Base-by-base conservation (phyloP, 1,284 basidiomycete species). In the Leccinum brunneo-olivaceum region DNA sequence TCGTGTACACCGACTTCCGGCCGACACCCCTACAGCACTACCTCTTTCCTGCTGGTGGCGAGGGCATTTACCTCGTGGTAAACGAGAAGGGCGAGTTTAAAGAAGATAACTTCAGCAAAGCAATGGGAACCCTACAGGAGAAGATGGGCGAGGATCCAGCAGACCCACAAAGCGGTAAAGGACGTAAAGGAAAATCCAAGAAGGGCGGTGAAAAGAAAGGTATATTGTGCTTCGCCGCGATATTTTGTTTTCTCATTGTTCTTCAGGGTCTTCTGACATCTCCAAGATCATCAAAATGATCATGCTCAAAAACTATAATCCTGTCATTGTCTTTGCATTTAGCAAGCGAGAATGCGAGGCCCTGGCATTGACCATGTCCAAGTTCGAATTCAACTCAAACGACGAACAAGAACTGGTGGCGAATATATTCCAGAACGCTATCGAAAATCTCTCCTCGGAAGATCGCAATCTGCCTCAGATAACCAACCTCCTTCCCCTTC, bases 251-350 rank as follows among this genome's bases (percentile, higher is more conserved):
- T 37, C 39, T 50, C 30, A 53, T 34, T 41, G 25, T 49, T 32
- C 12, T 44, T 2, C 53, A 92, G 84, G 90, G n/a, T 70, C 79
- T 2, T 91, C 90, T 30, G 96, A 99, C 66, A 94, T 98, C 50
- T 92, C 92, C 58, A 98, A 97, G 69, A 96, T 98, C 53, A 88
- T 98, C 65, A 92, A 92, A 66, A 94, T 98, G 85, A 97, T 99
- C 70, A 95, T 98, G 91, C 68, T 85, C 53, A 95, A 96, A 68
- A 94, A 94, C 64, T 96, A 92, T 69, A 96, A 98, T 61, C 96
- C 96, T 0, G 95, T 98, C 55, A 98, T 99, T 60, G 86, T 98
- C 43, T 99, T 99, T 65, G 90, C 96, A 5, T 98, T 99, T 68
- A 92, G 89, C 68, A 98, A 98, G 66, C 84, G 95, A 44, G 95